Conservation (phyloP, 1,284 basidiomycete genomes). For the Fomitopsis betulina region DNA sequence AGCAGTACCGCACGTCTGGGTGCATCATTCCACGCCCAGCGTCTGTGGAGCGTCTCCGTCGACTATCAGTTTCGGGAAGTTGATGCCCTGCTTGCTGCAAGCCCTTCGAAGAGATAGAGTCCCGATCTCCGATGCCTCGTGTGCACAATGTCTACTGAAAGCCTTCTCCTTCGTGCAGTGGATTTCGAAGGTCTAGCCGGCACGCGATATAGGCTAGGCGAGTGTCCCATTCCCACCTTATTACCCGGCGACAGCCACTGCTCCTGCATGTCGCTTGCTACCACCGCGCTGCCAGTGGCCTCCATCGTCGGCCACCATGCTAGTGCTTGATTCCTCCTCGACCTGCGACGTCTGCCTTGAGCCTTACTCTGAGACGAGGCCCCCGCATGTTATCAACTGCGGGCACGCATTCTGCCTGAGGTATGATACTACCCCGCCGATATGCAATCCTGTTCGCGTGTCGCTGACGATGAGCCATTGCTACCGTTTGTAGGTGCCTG, state of each 20-base stretch:
- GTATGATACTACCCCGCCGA: constrained; percentile 12
- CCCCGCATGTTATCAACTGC: constrained; percentile 39
- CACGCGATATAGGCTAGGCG: constrained; percentile 30
- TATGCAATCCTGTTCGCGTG: not conserved
- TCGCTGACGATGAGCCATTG: not conserved
- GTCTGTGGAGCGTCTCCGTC: not conserved
- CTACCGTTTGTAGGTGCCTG: constrained; percentile 20
- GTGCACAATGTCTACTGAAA: constrained; percentile 13
- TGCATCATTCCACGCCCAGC: constrained; percentile 17
- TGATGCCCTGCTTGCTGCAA: constrained; percentile 11
- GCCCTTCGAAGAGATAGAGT: constrained; percentile 18
- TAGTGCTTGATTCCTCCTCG: constrained; percentile 40
- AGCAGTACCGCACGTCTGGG: constrained; percentile 16
- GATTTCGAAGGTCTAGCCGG: constrained; percentile 22
- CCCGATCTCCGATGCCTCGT: constrained; percentile 26
- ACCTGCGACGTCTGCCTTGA: constrained; percentile 47
- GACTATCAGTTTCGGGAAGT: constrained; percentile 12
- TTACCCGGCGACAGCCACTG: constrained; percentile 17
- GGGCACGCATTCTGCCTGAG: constrained; percentile 40
- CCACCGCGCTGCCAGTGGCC: constrained; percentile 19
- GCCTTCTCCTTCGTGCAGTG: constrained; percentile 20
- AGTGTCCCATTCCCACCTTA: constrained; percentile 24
- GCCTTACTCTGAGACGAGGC: constrained; percentile 29
- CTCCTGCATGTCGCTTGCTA: constrained; percentile 16
- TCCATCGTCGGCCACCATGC: constrained; percentile 29